Percentiles rank a stretch among this genome's conserved stretches.
Evolutionary conservation across 805 yeast genomes (phyloP).

Genomic region (Metschnikowia lochheadii): DNA sequence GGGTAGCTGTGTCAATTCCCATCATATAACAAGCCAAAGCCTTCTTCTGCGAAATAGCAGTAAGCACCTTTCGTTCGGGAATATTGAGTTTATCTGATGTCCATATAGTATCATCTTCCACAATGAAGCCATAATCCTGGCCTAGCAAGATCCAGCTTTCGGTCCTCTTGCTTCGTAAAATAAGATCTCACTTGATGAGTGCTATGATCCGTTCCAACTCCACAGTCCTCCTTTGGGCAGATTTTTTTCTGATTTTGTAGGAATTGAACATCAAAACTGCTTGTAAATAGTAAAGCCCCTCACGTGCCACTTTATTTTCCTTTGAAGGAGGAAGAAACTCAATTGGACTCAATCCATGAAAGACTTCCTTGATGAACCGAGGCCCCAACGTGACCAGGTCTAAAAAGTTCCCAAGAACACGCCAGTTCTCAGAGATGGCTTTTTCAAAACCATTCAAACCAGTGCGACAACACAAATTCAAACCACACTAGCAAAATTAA

Average conservation of each 20-base stretch:
- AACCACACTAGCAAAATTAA: too few relatives aligned
- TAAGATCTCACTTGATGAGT: slow-evolving; percentile 61
- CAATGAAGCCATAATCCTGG: slow-evolving; percentile 69
- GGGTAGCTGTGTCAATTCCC: slow-evolving; percentile 50
- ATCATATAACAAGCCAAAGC: slow-evolving; percentile 69
- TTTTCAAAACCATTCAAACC: slow-evolving; percentile 12
- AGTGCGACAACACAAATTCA: too few relatives aligned
- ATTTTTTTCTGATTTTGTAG: slow-evolving; percentile 65
- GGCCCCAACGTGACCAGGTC: slow-evolving; percentile 42
- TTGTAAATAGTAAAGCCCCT: slow-evolving; percentile 66
- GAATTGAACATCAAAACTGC: slow-evolving; percentile 66
- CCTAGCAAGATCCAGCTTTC: slow-evolving; percentile 89
- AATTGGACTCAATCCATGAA: slow-evolving; percentile 43
- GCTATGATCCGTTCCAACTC: slow-evolving; percentile 74
- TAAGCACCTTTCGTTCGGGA: slow-evolving; percentile 53
- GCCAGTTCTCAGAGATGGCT: slow-evolving; percentile 43
- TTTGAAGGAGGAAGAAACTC: slow-evolving; percentile 27
- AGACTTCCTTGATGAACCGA: slow-evolving; percentile 44
- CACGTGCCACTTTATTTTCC: slow-evolving; percentile 27
- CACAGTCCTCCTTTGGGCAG: slow-evolving; percentile 75
- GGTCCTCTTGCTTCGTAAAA: slow-evolving; percentile 60
- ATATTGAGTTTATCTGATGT: slow-evolving; percentile 76
- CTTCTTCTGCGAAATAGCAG: slow-evolving; percentile 64
- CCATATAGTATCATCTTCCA: slow-evolving; percentile 91
- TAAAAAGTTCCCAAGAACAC: slow-evolving; percentile 44